Percentiles rank a stretch among this genome's conserved stretches.
phyloP scores from a whole-genome alignment of 768 basidiomycete genomes.

The Hericium erinaceus region DNA sequence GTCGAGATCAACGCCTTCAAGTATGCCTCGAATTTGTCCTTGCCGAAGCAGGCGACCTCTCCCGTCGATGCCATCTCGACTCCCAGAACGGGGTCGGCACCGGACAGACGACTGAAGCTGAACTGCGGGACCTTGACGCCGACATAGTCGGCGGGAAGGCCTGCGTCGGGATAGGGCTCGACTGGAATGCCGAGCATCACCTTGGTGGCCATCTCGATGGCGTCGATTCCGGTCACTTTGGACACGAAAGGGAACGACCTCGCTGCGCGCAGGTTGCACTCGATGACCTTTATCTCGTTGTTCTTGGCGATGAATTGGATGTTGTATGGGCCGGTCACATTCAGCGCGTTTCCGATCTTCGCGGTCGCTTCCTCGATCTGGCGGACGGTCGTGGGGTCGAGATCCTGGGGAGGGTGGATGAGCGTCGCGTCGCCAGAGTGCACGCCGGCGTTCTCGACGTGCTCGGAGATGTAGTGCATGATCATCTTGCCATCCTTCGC shows the following conservation, averaged over 20 bases:
- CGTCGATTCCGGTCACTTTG: conserved; percentile 95
- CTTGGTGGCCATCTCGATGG: conserved; percentile 98
- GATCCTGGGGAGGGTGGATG: conserved; percentile 95
- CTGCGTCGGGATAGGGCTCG: conserved; percentile 82
- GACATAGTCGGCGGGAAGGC: conserved; percentile 87
- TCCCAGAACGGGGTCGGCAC: conserved; percentile 94
- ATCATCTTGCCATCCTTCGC: conserved; percentile 96
- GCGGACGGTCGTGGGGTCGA: conserved; percentile 92
- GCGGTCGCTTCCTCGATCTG: conserved; percentile 95
- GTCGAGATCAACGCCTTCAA: conserved; percentile 95
- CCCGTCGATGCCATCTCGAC: conserved; percentile 99
- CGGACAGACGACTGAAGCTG: conserved; percentile 92
- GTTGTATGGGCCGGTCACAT: conserved; percentile 97
- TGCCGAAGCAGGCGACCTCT: conserved; percentile 97
- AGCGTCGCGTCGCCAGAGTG: conserved; percentile 98
- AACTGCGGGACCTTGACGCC: conserved; percentile 99
- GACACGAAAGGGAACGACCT: conserved; percentile 99
- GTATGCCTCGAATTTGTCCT: conserved; percentile 97
- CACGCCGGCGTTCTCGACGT: conserved; percentile 98
- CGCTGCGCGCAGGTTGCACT: conserved; percentile 96
- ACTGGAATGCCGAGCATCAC: conserved; percentile 92
- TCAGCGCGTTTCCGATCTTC: conserved; percentile 95
- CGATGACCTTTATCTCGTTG: conserved; percentile 99
- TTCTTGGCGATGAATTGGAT: conserved; percentile 99
- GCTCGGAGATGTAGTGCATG: conserved; percentile 99